A percentile compares a stretch with the other conserved stretches of the same genome.
These are phyloP conservation scores for Ambrosia trifida DNA, from an alignment of 129 eudicot species.

Conservation along the genomic window DNA sequence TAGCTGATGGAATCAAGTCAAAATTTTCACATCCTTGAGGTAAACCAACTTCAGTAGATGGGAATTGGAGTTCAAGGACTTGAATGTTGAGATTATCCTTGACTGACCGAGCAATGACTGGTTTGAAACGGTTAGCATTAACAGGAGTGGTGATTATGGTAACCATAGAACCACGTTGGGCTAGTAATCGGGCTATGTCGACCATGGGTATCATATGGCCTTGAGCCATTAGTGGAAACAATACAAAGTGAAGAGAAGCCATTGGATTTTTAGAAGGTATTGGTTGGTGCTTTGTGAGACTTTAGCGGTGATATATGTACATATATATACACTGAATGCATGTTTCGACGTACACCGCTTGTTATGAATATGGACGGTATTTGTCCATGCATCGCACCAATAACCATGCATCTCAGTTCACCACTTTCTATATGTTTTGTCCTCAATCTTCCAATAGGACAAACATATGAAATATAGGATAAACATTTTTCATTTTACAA, in stretches of 20 bases:
- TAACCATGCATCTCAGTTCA: neutral
- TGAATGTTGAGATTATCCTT: conserved; percentile 32
- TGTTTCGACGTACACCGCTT: neutral
- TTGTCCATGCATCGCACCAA: neutral
- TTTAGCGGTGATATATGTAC: no score
- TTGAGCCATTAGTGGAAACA: conserved; percentile 42
- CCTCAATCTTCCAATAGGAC: neutral
- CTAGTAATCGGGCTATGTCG: conserved; percentile 48
- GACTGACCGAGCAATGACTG: conserved; percentile 26
- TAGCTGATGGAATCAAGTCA: conserved; percentile 29
- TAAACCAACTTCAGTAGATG: conserved; percentile 28
- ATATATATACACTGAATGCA: neutral
- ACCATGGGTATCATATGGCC: conserved; percentile 53
- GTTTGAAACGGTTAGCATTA: conserved; percentile 32
- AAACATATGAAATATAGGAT: no score
- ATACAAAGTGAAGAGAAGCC: conserved; percentile 35
- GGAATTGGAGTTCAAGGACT: conserved; percentile 31
- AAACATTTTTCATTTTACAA: no score
- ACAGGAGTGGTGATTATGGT: conserved; percentile 41
- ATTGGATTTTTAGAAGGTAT: neutral
- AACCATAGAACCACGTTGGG: conserved; percentile 22
- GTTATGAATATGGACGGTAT: conserved; percentile 21
- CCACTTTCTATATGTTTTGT: neutral
- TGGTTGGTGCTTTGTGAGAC: neutral
- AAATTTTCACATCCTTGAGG: conserved; percentile 39